A percentile compares a stretch with the other conserved stretches of the same genome.
Evolutionary conservation across 2,329 filamentous ascomycete species (phyloP).

Genomic region (Aureobasidium pullulans): DNA sequence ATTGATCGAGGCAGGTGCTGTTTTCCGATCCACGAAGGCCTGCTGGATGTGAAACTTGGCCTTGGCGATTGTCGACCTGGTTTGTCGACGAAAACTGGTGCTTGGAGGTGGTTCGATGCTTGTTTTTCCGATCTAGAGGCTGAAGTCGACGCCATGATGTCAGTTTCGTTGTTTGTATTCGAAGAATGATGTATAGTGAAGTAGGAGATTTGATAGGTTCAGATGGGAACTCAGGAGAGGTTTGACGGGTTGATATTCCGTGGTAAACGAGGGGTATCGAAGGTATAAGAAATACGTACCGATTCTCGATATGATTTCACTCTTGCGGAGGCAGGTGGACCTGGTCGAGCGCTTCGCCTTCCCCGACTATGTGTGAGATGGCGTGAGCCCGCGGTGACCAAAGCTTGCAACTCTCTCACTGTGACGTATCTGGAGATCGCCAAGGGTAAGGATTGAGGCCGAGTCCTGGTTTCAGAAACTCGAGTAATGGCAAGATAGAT

Average conservation of each 20-base stretch:
- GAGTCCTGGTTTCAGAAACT: neutral
- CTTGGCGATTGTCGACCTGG: neutral
- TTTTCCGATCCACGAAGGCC: slow-evolving; percentile 17
- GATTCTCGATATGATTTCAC: neutral
- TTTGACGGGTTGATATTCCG: neutral
- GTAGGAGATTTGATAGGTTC: neutral
- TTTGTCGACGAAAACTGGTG: neutral
- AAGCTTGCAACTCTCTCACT: neutral
- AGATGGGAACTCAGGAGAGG: neutral
- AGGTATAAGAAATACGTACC: slow-evolving; percentile 2
- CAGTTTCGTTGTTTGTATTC: slow-evolving; percentile 3
- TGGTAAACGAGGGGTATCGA: neutral
- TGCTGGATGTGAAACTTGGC: slow-evolving; percentile 4
- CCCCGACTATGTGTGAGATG: neutral
- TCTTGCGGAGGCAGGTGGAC: slow-evolving; percentile 3
- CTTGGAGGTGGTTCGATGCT: slow-evolving; percentile 4
- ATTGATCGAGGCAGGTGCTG: neutral
- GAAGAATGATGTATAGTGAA: neutral
- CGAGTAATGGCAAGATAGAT: neutral
- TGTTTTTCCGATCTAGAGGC: neutral
- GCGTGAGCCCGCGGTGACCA: slow-evolving; percentile 10
- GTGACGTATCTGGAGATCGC: neutral
- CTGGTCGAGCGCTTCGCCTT: slow-evolving; percentile 9
- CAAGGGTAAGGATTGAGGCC: neutral
- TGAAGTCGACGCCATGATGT: slow-evolving; percentile 2